Evolutionary conservation across 139 green algal species (phyloP).

Genomic region (Chlorella sorokiniana): DNA sequence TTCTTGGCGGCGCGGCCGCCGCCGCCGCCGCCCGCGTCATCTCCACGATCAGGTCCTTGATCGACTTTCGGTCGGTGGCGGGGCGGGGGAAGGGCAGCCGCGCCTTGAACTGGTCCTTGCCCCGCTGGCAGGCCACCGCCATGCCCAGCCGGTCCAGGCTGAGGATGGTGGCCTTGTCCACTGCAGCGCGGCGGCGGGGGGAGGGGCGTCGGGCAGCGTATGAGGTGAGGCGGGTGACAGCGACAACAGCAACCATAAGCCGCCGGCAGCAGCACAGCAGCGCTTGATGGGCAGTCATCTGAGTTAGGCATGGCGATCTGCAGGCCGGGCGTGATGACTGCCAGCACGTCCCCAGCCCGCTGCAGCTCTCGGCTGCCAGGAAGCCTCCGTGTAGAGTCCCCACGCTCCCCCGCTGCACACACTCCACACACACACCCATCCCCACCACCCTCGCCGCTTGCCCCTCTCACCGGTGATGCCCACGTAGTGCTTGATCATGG

Average conservation of each 20-base stretch:
- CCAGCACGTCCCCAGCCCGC: too few relatives aligned
- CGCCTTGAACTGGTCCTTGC: constrained; percentile 53
- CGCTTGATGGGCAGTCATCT: neutral
- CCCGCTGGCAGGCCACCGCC: constrained; percentile 45
- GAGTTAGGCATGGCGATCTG: too few relatives aligned
- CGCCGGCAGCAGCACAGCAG: neutral
- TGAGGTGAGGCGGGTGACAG: neutral
- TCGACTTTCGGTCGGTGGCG: constrained; percentile 61
- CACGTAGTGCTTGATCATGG: constrained; percentile 69
- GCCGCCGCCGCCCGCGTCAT: constrained; percentile 63
- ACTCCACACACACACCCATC: too few relatives aligned
- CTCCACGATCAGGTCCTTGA: constrained; percentile 78
- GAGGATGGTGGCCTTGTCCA: constrained; percentile 61
- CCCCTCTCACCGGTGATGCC: constrained; percentile 39
- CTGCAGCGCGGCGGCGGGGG: neutral
- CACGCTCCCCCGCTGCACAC: too few relatives aligned
- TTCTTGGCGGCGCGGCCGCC: neutral
- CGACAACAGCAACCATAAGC: neutral
- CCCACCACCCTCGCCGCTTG: too few relatives aligned
- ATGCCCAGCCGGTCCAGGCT: constrained; percentile 78
- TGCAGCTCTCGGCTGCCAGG: too few relatives aligned
- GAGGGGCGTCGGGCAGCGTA: neutral
- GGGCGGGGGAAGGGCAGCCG: constrained; percentile 62
- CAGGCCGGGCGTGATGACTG: too few relatives aligned
- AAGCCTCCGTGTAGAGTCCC: too few relatives aligned